Evolutionary conservation across 2,329 filamentous ascomycete species (phyloP).

Genomic region (Stagonosporopsis rhizophila): DNA sequence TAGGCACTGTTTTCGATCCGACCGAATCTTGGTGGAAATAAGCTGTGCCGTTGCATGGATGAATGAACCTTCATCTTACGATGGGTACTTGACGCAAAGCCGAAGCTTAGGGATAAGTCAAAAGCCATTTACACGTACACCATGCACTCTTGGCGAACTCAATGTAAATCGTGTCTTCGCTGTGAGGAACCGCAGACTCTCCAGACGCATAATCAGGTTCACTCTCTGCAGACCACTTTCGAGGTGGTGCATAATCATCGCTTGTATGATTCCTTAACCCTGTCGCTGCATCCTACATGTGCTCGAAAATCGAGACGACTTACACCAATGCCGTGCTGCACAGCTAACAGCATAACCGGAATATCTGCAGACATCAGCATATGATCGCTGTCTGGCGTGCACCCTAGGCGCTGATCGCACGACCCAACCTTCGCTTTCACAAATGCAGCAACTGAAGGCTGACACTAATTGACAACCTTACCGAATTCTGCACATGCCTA

Average conservation of each 20-base stretch:
- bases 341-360: slow-evolving; percentile 5
- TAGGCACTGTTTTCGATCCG: slow-evolving; percentile 8
- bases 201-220: not conserved
- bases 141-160: not conserved
- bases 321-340: not conserved
- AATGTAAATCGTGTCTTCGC: not conserved
- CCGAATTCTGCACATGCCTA: slow-evolving; percentile 1
- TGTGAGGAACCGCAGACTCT: not conserved
- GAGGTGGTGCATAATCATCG: not conserved
- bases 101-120: not conserved
- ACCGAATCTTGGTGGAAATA: not conserved
- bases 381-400: slow-evolving; percentile 15
- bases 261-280: not conserved
- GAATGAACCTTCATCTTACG: not conserved
- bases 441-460: slow-evolving; percentile 6
- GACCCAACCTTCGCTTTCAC: not conserved
- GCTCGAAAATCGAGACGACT: not conserved
- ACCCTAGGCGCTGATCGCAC: slow-evolving; percentile 17
- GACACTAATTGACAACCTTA: not conserved
- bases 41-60: not conserved
- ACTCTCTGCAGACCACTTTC: not conserved
- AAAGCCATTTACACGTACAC: not conserved
- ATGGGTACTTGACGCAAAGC: not conserved
- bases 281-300: not conserved
- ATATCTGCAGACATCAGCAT: slow-evolving; percentile 10